Conservation (phyloP, 768 basidiomycete genomes). For the Dendrothele bispora region DNA sequence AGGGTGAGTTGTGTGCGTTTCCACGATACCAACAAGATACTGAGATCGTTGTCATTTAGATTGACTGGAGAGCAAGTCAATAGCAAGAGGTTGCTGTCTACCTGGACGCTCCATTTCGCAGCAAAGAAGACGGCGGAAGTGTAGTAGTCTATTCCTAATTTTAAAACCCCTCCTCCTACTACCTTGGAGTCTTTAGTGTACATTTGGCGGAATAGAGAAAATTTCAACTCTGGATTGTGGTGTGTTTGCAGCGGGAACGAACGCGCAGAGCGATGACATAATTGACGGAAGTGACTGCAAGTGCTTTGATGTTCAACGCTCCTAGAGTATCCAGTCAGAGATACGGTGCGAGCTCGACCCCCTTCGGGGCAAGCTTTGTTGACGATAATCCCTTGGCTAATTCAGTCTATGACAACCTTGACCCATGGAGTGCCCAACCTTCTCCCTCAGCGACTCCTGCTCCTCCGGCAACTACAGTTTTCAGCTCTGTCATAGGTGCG, state of each 20-base stretch:
- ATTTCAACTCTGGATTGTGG: no score
- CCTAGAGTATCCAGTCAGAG: slow-evolving; percentile 74
- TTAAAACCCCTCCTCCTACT: no score
- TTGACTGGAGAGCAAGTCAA: slow-evolving; percentile 87
- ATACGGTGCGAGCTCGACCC: slow-evolving; percentile 57
- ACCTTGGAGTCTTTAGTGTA: no score
- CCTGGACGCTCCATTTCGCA: slow-evolving; percentile 94
- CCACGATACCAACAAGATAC: slow-evolving; percentile 1
- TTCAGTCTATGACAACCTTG: slow-evolving; percentile 76
- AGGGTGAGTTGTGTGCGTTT: slow-evolving; percentile 57
- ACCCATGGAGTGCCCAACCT: slow-evolving; percentile 78
- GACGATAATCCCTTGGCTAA: slow-evolving; percentile 73
- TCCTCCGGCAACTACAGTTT: slow-evolving; percentile 52
- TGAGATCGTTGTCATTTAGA: slow-evolving; percentile 37
- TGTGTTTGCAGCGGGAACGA: no score
- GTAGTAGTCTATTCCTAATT: no score
- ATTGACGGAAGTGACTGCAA: no score
- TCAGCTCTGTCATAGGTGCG: slow-evolving; percentile 72
- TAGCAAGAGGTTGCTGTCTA: slow-evolving; percentile 75
- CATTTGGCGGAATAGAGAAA: no score
- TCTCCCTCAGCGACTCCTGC: slow-evolving; percentile 67
- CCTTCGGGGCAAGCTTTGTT: slow-evolving; percentile 72
- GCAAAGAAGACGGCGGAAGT: slow-evolving; percentile 57
- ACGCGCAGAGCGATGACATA: no score
- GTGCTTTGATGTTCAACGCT: slow-evolving; percentile 85